phyloP scores from a whole-genome alignment of 2,329 filamentous ascomycete genomes.

The Gyromitra esculenta region DNA sequence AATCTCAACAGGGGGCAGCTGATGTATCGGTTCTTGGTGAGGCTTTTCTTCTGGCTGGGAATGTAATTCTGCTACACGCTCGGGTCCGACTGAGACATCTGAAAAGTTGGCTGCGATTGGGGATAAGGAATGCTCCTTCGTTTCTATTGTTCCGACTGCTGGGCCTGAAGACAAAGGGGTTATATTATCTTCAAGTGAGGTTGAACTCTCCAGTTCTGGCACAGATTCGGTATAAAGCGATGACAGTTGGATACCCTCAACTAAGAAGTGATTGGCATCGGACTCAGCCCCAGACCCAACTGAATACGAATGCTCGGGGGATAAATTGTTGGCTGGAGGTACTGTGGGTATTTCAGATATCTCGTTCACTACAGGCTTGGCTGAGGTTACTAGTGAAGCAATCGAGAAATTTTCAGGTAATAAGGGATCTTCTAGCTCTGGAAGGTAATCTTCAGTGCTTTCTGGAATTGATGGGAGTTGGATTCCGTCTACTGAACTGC shows the following conservation, averaged over 20 bases:
- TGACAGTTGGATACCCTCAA: constrained; percentile 24
- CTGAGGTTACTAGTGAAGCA: background rate
- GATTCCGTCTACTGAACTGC: background rate
- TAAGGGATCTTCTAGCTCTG: background rate
- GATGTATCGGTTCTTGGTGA: constrained; percentile 17
- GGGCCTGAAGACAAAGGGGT: background rate
- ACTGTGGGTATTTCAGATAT: background rate
- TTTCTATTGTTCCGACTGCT: background rate
- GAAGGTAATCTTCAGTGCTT: background rate
- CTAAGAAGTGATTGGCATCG: constrained; percentile 12
- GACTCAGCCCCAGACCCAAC: constrained; percentile 12
- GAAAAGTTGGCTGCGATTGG: background rate
- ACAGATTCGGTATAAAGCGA: background rate
- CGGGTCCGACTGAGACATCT: background rate
- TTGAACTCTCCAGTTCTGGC: background rate
- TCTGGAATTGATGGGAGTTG: background rate
- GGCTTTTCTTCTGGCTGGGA: background rate
- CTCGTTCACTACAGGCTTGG: background rate
- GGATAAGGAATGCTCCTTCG: background rate
- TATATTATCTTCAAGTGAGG: background rate
- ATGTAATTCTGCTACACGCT: background rate
- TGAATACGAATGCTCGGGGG: background rate
- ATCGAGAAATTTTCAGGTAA: background rate
- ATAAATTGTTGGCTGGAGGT: background rate
- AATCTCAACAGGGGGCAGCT: constrained; percentile 15